A percentile compares a stretch with the other conserved stretches of the same genome.
Conservation (phyloP, 345 rosid genomes). For the Gossypium mustelinum region DNA sequence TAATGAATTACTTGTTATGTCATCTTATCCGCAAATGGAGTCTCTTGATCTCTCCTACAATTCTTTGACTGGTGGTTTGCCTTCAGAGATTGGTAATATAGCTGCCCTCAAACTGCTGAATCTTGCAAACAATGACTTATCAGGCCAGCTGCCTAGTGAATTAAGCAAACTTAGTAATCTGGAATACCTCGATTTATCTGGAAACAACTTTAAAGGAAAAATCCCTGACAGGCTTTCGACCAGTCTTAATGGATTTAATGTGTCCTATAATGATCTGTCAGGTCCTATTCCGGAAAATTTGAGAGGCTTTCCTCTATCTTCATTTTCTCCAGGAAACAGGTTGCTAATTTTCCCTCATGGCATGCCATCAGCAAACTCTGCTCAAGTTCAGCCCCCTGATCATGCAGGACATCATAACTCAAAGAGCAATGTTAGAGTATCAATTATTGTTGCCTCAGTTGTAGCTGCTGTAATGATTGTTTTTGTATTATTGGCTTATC, state of each 20-base stretch:
- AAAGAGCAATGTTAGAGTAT: constrained; percentile 46
- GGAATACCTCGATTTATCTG: constrained; percentile 77
- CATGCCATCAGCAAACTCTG: constrained; percentile 17
- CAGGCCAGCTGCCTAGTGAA: constrained; percentile 69
- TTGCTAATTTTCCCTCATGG: constrained; percentile 38
- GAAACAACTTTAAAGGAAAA: constrained; percentile 60
- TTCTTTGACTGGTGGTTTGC: constrained; percentile 57
- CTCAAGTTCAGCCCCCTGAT: constrained; percentile 2
- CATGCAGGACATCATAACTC: constrained; percentile 32
- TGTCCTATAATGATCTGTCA: constrained; percentile 69
- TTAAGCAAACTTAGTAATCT: constrained; percentile 63
- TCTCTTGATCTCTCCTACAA: constrained; percentile 87
- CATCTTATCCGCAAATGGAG: constrained; percentile 51
- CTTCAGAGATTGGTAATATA: constrained; percentile 59
- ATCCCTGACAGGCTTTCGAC: constrained; percentile 65
- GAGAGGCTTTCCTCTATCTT: constrained; percentile 44
- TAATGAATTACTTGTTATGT: constrained; percentile 50
- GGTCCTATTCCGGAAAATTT: constrained; percentile 61
- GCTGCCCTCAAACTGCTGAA: constrained; percentile 52
- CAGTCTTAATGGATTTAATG: constrained; percentile 56
- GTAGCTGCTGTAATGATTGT: constrained; percentile 59
- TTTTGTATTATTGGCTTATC: constrained; percentile 68
- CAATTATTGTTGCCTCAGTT: constrained; percentile 68
- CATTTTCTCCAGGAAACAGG: constrained; percentile 73
- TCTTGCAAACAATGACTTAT: constrained; percentile 61